Evolutionary conservation across 306 rosid genomes (phyloP).

Genomic region (Psophocarpus tetragonolobus): DNA sequence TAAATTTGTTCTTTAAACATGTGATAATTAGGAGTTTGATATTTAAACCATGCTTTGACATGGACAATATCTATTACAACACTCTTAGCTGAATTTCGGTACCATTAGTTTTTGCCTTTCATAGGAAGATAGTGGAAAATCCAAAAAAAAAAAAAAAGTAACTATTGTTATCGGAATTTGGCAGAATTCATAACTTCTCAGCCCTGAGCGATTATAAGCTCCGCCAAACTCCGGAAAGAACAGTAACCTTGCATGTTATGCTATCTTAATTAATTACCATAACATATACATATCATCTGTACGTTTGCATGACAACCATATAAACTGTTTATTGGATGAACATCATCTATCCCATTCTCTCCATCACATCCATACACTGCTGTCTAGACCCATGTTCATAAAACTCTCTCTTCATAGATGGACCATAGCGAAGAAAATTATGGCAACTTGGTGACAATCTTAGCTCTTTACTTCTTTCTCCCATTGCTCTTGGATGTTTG

Average conservation of each 20-base stretch:
- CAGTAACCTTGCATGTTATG: constrained; percentile 35
- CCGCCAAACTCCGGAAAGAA: no score
- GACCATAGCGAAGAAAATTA: constrained; percentile 47
- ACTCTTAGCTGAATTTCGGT: no score
- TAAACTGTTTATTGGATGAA: not conserved
- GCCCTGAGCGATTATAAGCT: no score
- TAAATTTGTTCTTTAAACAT: no score
- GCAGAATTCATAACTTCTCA: no score
- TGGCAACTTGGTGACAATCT: constrained; percentile 38
- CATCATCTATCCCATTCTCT: constrained; percentile 17
- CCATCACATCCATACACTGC: constrained; percentile 34
- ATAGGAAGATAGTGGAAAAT: no score
- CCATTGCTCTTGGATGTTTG: constrained; percentile 43
- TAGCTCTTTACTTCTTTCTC: constrained; percentile 9
- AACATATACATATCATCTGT: constrained; percentile 21
- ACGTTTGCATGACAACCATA: constrained; percentile 13
- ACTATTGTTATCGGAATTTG: no score
- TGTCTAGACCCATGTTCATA: constrained; percentile 27
- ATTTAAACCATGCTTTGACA: no score
- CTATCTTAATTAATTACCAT: constrained; percentile 35
- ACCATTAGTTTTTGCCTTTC: no score
- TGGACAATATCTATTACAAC: no score
- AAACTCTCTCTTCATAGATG: constrained; percentile 26
- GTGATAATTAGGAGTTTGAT: no score
- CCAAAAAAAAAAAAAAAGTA: no score